Conservation (phyloP, 83 land plant species). For the Picea mariana region DNA sequence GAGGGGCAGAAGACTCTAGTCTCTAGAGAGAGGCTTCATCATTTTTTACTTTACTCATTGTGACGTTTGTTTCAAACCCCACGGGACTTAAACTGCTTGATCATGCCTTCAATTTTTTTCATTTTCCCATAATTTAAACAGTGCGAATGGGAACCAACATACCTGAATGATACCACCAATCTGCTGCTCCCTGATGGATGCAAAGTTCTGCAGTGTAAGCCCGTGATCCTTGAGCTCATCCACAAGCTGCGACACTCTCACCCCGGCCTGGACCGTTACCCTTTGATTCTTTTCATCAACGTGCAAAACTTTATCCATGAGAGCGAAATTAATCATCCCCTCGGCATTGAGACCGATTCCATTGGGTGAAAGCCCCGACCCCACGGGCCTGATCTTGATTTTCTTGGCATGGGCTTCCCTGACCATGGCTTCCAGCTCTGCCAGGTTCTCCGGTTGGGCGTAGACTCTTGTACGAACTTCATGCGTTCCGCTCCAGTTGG, state of each 20-base stretch:
- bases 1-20: too few relatives aligned
- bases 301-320: conserved; percentile 91
- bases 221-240: conserved; percentile 82
- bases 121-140: too few relatives aligned
- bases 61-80: too few relatives aligned
- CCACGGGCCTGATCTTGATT: conserved; percentile 82
- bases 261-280: conserved; percentile 91
- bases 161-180: conserved; percentile 98
- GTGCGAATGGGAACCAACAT: not conserved
- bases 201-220: conserved; percentile 89
- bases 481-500: conserved; percentile 98
- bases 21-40: too few relatives aligned
- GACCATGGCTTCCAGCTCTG: conserved; percentile 69
- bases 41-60: too few relatives aligned
- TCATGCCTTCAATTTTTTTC: too few relatives aligned
- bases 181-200: conserved; percentile 97
- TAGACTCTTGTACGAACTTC: conserved; percentile 77
- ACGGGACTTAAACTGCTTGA: too few relatives aligned
- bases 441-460: conserved; percentile 76
- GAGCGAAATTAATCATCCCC: conserved; percentile 92
- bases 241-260: conserved; percentile 86
- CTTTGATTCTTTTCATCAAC: conserved; percentile 71
- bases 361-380: conserved; percentile 98
- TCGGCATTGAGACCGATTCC: conserved; percentile 68
- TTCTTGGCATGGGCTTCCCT: conserved; percentile 52